These are phyloP conservation scores for Eremochloa ophiuroides DNA, from an alignment of 176 grass and related monocot species.

Conservation along the genomic window DNA sequence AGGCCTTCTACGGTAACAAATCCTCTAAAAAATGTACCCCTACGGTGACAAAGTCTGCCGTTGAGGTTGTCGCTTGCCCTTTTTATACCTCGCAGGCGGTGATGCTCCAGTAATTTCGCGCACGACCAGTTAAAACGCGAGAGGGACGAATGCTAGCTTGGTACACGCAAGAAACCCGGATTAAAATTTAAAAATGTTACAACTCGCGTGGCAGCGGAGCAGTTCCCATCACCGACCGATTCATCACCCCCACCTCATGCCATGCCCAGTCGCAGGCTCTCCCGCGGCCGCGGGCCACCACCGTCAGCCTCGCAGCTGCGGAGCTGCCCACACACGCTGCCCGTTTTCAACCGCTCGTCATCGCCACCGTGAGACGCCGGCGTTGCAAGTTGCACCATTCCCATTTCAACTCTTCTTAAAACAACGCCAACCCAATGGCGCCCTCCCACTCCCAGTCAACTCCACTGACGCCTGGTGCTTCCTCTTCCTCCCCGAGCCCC, in stretches of 20 bases:
- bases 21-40: no score
- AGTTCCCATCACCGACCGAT: not conserved
- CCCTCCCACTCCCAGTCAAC: not conserved
- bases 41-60: not conserved
- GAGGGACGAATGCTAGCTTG: not conserved
- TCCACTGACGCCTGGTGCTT: not conserved
- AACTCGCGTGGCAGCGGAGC: not conserved
- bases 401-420: not conserved
- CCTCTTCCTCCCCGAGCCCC: not conserved
- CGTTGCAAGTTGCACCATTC: not conserved
- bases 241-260: not conserved
- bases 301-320: not conserved
- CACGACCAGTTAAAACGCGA: not conserved
- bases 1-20: no score
- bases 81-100: not conserved
- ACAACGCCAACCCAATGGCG: not conserved
- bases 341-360: not conserved
- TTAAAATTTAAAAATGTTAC: not conserved
- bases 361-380: not conserved
- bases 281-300: not conserved
- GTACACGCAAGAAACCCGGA: not conserved
- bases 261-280: not conserved
- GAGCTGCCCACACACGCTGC: not conserved
- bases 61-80: not conserved
- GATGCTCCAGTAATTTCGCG: not conserved